phyloP scores from a whole-genome alignment of 169 alveolate species.

The Cryptosporidium tyzzeri region DNA sequence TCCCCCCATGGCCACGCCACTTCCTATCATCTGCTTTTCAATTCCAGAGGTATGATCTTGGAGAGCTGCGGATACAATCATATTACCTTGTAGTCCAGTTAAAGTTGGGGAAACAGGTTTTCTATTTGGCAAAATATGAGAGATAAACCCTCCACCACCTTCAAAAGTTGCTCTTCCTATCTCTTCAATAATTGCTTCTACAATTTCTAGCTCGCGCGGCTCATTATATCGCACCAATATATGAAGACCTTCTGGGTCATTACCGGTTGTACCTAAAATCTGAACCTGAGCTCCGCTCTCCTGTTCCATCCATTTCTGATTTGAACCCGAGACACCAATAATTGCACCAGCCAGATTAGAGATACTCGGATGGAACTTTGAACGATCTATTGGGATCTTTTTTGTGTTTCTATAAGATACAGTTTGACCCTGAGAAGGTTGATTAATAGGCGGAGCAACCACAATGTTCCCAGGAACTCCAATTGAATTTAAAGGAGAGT shows the following conservation, averaged over 20 bases:
- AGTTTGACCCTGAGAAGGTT: not conserved
- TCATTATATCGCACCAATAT: constrained; percentile 66
- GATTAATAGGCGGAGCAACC: constrained; percentile 6
- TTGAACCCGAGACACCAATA: constrained; percentile 70
- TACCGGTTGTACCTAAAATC: constrained; percentile 70
- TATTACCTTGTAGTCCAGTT: not conserved
- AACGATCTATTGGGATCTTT: constrained; percentile 67
- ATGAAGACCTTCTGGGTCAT: constrained; percentile 73
- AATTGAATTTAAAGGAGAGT: constrained; percentile 8
- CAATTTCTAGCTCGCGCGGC: constrained; percentile 62
- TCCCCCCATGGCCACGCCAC: not conserved
- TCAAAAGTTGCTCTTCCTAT: constrained; percentile 75
- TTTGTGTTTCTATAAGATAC: constrained; percentile 36
- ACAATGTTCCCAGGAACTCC: constrained; percentile 13
- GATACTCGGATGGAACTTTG: constrained; percentile 69
- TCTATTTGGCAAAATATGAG: constrained; percentile 58
- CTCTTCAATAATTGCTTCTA: constrained; percentile 68
- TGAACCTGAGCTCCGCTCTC: constrained; percentile 76
- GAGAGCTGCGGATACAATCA: not conserved
- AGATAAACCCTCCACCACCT: constrained; percentile 74
- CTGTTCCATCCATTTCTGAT: constrained; percentile 76
- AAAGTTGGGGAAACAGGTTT: constrained; percentile 26
- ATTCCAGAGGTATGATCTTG: not conserved
- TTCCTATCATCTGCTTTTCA: constrained; percentile 17
- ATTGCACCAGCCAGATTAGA: constrained; percentile 74